phyloP scores from a whole-genome alignment of 1,284 basidiomycete genomes.

The Xerocomus amazonicus region DNA sequence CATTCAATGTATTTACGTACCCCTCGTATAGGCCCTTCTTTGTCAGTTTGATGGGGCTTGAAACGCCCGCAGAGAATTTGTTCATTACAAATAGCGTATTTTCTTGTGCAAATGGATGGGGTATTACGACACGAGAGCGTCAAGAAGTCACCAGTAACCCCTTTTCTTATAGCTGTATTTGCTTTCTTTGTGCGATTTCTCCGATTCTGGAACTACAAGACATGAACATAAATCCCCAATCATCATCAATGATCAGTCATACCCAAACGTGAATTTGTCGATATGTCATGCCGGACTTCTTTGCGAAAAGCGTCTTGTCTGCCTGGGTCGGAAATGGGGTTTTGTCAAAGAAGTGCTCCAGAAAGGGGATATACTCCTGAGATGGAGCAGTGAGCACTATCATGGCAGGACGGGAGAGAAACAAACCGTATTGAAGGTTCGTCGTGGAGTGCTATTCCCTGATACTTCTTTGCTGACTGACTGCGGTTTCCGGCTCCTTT shows the following conservation, averaged over 20 bases:
- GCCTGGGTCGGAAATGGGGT: constrained; percentile 48
- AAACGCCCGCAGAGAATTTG: not conserved
- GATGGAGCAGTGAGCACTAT: not conserved
- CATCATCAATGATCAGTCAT: too few relatives aligned
- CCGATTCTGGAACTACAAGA: constrained; percentile 21
- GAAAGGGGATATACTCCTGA: constrained; percentile 44
- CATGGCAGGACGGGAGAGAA: not conserved
- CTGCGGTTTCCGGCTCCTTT: not conserved
- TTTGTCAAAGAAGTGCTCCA: constrained; percentile 48
- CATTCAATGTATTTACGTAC: not conserved
- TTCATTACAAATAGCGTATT: not conserved
- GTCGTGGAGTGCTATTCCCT: too few relatives aligned
- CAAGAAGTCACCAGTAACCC: not conserved
- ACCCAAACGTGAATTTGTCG: constrained; percentile 63
- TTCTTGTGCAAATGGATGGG: not conserved
- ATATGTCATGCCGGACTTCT: constrained; percentile 43
- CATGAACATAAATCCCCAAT: not conserved
- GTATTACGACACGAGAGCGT: not conserved
- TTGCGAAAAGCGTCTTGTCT: constrained; percentile 43
- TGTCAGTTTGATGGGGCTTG: not conserved
- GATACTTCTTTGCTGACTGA: not conserved
- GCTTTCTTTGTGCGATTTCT: constrained; percentile 19
- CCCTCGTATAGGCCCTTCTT: not conserved
- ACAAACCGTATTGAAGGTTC: too few relatives aligned
- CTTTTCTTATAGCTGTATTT: not conserved